Percentiles rank a stretch among this genome's conserved stretches.
Evolutionary conservation across 148 eudicot genomes (phyloP).

Genomic region (Amaranthus palmeri): DNA sequence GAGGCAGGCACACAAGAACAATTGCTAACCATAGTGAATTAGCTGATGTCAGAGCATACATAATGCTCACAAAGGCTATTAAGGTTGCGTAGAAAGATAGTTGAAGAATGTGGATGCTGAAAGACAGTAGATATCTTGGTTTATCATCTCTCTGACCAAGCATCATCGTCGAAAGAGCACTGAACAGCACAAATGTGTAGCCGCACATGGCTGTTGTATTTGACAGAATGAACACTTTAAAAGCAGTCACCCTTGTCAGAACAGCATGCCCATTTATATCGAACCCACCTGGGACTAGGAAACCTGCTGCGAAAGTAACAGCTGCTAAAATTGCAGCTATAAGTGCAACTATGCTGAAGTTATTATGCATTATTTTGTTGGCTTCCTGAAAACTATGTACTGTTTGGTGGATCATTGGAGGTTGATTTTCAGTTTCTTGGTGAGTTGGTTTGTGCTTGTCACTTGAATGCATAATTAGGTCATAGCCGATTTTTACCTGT

Average conservation of each 20-base stretch:
- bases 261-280: constrained; percentile 22
- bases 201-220: constrained; percentile 41
- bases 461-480: constrained; percentile 29
- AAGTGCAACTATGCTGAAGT: constrained; percentile 33
- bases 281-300: constrained; percentile 30
- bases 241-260: constrained; percentile 21
- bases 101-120: constrained; percentile 39
- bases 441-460: constrained; percentile 16
- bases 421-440: constrained; percentile 1
- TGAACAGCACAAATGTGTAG: constrained; percentile 39
- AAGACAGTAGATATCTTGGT: constrained; percentile 31
- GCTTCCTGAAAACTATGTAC: constrained; percentile 8
- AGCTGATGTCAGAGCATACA: constrained; percentile 31
- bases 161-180: constrained; percentile 38
- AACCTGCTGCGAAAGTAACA: constrained; percentile 36
- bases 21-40: constrained; percentile 38
- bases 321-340: constrained; percentile 38
- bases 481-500: constrained; percentile 40
- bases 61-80: constrained; percentile 32
- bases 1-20: constrained; percentile 32
- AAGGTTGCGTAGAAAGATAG: constrained; percentile 40
- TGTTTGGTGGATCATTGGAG: constrained; percentile 19
- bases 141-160: constrained; percentile 34
- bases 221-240: constrained; percentile 37
- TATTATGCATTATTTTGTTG: constrained; percentile 23